These are phyloP conservation scores for Blumeriella jaapii DNA, from an alignment of 2,329 filamentous ascomycete genomes.

Conservation along the genomic window DNA sequence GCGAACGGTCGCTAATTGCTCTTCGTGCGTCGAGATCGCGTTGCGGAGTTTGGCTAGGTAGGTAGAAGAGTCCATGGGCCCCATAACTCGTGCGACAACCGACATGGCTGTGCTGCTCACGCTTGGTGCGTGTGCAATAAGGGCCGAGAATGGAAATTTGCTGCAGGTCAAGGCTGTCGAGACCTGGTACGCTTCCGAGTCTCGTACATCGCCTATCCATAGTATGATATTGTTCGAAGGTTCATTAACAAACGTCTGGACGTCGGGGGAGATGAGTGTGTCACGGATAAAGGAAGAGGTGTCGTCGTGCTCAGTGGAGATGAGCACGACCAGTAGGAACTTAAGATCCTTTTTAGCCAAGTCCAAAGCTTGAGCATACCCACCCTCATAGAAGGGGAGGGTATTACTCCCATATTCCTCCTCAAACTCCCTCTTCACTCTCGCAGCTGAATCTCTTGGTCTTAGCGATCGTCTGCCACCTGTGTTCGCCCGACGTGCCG, in stretches of 20 bases:
- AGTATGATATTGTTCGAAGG: slow-evolving; percentile 69
- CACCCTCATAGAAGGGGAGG: slow-evolving; percentile 73
- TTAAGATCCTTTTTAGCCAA: slow-evolving; percentile 82
- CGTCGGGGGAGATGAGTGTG: slow-evolving; percentile 66
- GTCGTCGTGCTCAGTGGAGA: slow-evolving; percentile 92
- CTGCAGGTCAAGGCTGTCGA: slow-evolving; percentile 78
- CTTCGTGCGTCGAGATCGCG: slow-evolving; percentile 64
- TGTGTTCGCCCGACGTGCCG: slow-evolving; percentile 45
- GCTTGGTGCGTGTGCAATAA: slow-evolving; percentile 79
- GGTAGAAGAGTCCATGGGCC: slow-evolving; percentile 56
- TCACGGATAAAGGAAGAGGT: slow-evolving; percentile 71
- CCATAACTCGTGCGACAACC: slow-evolving; percentile 67
- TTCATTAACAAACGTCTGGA: slow-evolving; percentile 63
- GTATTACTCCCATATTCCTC: slow-evolving; percentile 72
- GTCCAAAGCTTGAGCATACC: slow-evolving; percentile 87
- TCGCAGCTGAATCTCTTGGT: slow-evolving; percentile 75
- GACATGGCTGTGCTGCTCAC: slow-evolving; percentile 83
- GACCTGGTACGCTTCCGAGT: slow-evolving; percentile 90
- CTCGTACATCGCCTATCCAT: slow-evolving; percentile 87
- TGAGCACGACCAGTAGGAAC: slow-evolving; percentile 76
- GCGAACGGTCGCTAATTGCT: slow-evolving; percentile 64
- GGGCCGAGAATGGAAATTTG: slow-evolving; percentile 80
- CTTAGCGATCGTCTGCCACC: slow-evolving; percentile 64
- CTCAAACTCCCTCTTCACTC: slow-evolving; percentile 88
- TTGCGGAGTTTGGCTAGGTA: slow-evolving; percentile 65